Evolutionary conservation across 148 eudicot genomes (phyloP), one percentile per base, ranked within the genome.

Genomic region (Fagopyrum tataricum): DNA sequence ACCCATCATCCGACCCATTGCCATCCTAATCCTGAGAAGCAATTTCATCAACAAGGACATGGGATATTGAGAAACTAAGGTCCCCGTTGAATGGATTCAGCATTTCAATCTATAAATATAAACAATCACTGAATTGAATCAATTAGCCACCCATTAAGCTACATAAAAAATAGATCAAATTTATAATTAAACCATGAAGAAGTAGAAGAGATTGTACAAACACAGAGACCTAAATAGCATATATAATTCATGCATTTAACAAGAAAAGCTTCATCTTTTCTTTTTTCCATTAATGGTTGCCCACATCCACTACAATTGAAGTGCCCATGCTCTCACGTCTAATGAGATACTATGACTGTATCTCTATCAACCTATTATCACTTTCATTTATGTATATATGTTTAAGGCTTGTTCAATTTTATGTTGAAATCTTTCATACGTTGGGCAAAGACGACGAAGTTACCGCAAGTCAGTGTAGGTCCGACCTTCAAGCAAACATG

Each of bases 401-500:
- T 2, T 48, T 48, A 13, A 17, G 52, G 59, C 18, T 17, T 7
- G 23, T 53, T 53, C 18, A n/a, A n/a, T n/a, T n/a, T n/a, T n/a
- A n/a, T n/a, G n/a, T n/a, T n/a, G n/a, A n/a, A n/a, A n/a, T n/a
- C n/a, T n/a, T n/a, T n/a, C n/a, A n/a, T n/a, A n/a, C n/a, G n/a
- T n/a, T n/a, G n/a, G n/a, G n/a, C n/a, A n/a, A n/a, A n/a, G 44
- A 92, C 95, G 51, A 90, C 66, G 26, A 91, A 79, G 80, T 89
- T 88, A 24, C 97, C 97, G 74, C 89, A 83, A 7, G 97, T 95
- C 64, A 92, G 79, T 31, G 95, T 92, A 8, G 97, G 89, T 6
- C 88, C 95, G 24, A 92, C 82, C 72, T 92, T 90, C 95, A 89
- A 51, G 82, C 87, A 84, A 85, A 86, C 92, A 91, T 89, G 23